Base-by-base conservation (phyloP, 495 filamentous ascomycete genomes). In the Penicillium lividum region DNA sequence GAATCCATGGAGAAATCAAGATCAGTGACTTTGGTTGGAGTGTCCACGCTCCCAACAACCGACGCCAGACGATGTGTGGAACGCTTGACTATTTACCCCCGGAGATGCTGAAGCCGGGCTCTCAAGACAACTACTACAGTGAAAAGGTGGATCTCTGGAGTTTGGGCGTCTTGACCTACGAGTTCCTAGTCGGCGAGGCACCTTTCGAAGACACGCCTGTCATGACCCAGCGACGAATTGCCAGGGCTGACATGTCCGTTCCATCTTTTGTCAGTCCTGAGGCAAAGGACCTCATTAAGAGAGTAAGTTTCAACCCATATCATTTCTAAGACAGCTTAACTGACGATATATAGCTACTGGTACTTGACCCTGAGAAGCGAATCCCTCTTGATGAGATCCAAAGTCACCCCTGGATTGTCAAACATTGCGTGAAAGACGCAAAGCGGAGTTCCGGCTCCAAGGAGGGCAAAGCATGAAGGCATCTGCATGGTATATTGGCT, bases 11-110 rank as follows among this genome's bases (percentile, higher is more conserved):
- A 43, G 94, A 98, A 76, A 96, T 98, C 75, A 98, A 98, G 75
- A 93, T 98, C 69, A 93, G 90, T 5, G 94, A 98, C 73, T 98
- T 98, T 66, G 94, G 94, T 46, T 98, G 95, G 95, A 93, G 89
- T 73, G 95, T 98, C 16, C 94, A 98, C 71, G 95, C 94, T 28
- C 94, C 94, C 9, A 97, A 96, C 67, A 96, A 96, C 75, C 75
- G 93, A 52, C 84, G 94, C 42, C 87, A 92, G 59, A 98, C 94
- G 25, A 93, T 98, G 85, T 98, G 94, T 71, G 94, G 94, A 64
- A 98, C 94, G 7, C 83, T 98, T 28, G 94, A 98, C 74, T 98
- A 98, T 71, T 82, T 98, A 16, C 94, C 94, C 7, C 94, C 94
- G 25, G 94, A 98, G 84, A 98, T 98, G 95, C 82, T 98, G 69